Conservation (phyloP, 106 monocot genomes). For the Dendrobium huoshanense region DNA sequence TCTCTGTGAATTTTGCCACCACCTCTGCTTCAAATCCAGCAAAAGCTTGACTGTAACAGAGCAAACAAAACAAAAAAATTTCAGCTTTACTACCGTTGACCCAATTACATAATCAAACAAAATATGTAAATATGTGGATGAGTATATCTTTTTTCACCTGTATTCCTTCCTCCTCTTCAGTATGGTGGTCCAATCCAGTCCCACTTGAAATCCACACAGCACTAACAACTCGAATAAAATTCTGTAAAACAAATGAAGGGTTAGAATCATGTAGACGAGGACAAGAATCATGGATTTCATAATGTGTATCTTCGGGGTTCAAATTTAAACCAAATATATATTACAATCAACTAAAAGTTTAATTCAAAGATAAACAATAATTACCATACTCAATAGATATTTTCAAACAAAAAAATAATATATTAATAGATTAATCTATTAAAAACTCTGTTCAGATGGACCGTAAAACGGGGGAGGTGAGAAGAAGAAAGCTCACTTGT, state of each 20-base stretch:
- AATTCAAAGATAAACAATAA: no score
- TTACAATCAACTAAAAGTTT: no score
- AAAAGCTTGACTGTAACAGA: slow-evolving; percentile 43
- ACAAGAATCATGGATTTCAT: no score
- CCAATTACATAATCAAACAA: background rate
- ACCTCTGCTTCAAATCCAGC: slow-evolving; percentile 50
- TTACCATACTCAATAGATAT: no score
- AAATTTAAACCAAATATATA: no score
- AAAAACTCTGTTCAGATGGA: no score
- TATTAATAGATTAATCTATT: no score
- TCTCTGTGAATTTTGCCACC: slow-evolving; percentile 52
- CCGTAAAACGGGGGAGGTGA: background rate
- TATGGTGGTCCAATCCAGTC: slow-evolving; percentile 52
- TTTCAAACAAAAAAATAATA: no score
- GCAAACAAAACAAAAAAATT: background rate
- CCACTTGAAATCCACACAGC: slow-evolving; percentile 42
- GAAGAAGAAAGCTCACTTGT: slow-evolving; percentile 37
- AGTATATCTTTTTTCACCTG: slow-evolving; percentile 18
- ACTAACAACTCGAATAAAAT: slow-evolving; percentile 51
- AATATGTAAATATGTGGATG: background rate
- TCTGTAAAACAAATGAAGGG: slow-evolving; percentile 13
- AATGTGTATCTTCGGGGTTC: no score
- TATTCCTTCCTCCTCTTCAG: slow-evolving; percentile 47
- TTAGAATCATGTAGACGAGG: background rate
- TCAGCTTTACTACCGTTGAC: background rate